Evolutionary conservation across 306 rosid genomes (phyloP).

Genomic region (Glycyrrhiza uralensis): DNA sequence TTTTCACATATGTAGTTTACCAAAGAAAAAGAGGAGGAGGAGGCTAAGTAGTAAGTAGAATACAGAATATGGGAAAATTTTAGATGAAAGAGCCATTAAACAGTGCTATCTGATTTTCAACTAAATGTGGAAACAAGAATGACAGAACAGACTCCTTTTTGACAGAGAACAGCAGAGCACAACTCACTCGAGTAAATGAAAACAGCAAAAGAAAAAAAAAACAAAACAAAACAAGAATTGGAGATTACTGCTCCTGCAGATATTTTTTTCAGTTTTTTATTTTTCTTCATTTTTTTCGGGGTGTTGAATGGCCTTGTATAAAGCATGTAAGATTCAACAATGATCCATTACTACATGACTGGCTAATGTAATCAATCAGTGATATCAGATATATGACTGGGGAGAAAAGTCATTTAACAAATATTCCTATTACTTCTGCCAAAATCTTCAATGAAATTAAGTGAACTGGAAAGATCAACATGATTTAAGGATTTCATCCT

Average conservation of each 20-base stretch:
- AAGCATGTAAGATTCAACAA: background rate
- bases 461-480: constrained; percentile 3
- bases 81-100: too few relatives aligned
- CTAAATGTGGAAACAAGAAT: background rate
- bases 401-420: background rate
- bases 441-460: background rate
- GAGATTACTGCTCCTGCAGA: background rate
- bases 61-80: too few relatives aligned
- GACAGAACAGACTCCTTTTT: background rate
- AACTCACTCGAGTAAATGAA: background rate
- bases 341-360: background rate
- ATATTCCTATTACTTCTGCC: background rate
- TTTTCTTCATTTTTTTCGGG: background rate
- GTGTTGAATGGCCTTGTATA: background rate
- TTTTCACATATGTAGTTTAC: too few relatives aligned
- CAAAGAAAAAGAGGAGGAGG: too few relatives aligned
- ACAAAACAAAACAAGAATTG: too few relatives aligned
- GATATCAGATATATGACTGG: background rate
- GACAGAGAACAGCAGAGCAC: background rate
- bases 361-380: background rate
- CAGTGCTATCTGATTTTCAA: too few relatives aligned
- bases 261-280: background rate
- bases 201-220: background rate
- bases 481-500: background rate
- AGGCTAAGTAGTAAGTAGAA: too few relatives aligned